These are phyloP conservation scores for Silybum marianum DNA, from an alignment of 129 eudicot species.

Conservation along the genomic window DNA sequence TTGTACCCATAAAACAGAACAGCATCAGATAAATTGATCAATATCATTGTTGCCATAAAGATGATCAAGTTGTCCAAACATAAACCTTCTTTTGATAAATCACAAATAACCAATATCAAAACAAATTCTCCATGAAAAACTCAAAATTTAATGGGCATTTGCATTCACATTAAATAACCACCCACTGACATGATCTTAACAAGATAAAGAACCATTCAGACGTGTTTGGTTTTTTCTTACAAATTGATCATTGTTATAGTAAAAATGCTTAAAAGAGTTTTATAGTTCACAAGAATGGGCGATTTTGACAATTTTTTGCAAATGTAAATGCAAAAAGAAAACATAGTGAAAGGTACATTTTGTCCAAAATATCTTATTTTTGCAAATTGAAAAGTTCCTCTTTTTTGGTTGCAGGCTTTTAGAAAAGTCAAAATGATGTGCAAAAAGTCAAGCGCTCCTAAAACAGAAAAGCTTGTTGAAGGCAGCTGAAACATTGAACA, in stretches of 20 bases:
- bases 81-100: neutral
- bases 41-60: neutral
- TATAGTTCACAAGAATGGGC: neutral
- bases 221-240: neutral
- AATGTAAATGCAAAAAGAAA: slow-evolving; percentile 2
- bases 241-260: neutral
- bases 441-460: neutral
- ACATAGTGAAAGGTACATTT: neutral
- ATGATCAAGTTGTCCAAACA: neutral
- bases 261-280: neutral
- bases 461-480: neutral
- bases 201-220: neutral
- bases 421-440: neutral
- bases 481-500: neutral
- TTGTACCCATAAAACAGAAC: slow-evolving; percentile 8
- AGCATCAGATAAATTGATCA: neutral
- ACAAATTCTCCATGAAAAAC: slow-evolving; percentile 10
- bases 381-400: neutral
- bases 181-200: neutral
- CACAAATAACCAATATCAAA: neutral
- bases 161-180: slow-evolving; percentile 7
- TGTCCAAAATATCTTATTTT: neutral
- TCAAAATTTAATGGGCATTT: neutral
- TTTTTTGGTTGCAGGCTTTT: neutral
- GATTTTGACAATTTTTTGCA: slow-evolving; percentile 13